These are phyloP conservation scores for Daldinia eschscholtzii DNA, from an alignment of 2,329 filamentous ascomycete species.

Conservation along the genomic window DNA sequence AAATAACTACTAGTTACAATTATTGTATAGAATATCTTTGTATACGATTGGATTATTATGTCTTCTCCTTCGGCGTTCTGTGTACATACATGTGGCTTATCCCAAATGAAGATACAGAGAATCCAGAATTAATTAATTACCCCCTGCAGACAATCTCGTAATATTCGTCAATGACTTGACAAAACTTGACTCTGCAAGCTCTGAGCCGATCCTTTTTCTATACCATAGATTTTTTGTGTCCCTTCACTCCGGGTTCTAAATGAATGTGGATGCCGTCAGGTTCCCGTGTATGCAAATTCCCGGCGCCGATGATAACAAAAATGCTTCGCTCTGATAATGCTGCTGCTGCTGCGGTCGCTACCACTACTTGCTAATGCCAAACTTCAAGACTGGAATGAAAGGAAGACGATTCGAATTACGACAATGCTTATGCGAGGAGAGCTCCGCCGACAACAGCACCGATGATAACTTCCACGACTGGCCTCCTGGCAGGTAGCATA, in stretches of 20 bases:
- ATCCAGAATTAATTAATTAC: slow-evolving; percentile 2
- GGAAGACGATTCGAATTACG: slow-evolving; percentile 12
- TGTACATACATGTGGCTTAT: slow-evolving; percentile 1
- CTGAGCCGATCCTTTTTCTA: slow-evolving; percentile 38
- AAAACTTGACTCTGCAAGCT: slow-evolving; percentile 11
- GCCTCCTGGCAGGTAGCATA: slow-evolving; percentile 29
- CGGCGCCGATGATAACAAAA: slow-evolving; percentile 30
- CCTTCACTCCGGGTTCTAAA: slow-evolving; percentile 35
- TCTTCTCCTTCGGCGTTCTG: neutral
- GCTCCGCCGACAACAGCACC: slow-evolving; percentile 48
- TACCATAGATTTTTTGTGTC: slow-evolving; percentile 20
- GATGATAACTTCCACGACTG: slow-evolving; percentile 43
- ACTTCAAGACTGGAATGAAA: slow-evolving; percentile 13
- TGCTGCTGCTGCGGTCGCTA: slow-evolving; percentile 3
- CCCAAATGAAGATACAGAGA: neutral
- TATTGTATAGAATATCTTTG: slow-evolving; percentile 10
- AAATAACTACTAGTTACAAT: neutral
- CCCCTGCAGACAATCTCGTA: slow-evolving; percentile 20
- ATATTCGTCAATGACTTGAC: slow-evolving; percentile 22
- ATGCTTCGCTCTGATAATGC: slow-evolving; percentile 31
- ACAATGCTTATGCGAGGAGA: slow-evolving; percentile 36
- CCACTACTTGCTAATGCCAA: slow-evolving; percentile 26
- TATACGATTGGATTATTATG: slow-evolving; percentile 3
- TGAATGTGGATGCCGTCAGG: slow-evolving; percentile 47
- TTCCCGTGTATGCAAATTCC: slow-evolving; percentile 40